Evolutionary conservation across 2,329 filamentous ascomycete genomes (phyloP).

Genomic region (Thelonectria rubi): DNA sequence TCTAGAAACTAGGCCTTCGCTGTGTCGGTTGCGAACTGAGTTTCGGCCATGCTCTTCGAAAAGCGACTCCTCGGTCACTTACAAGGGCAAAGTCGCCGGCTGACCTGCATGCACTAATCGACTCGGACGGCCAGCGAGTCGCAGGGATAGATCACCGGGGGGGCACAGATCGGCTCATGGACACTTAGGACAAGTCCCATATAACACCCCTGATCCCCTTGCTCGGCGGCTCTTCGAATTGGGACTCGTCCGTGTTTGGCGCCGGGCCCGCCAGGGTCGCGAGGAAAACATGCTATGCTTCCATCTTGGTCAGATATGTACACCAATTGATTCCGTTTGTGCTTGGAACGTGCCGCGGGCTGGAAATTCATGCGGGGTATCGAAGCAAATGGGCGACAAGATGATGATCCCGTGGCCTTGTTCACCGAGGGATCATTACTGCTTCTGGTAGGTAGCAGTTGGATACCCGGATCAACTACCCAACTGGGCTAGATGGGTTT

Average conservation of each 20-base stretch:
- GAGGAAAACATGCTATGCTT: slow-evolving; percentile 6
- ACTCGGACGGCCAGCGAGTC: neutral
- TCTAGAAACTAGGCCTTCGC: neutral
- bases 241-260: neutral
- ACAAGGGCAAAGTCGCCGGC: neutral
- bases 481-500: slow-evolving; percentile 12
- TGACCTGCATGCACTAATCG: slow-evolving; percentile 2
- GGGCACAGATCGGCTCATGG: neutral
- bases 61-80: neutral
- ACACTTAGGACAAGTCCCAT: neutral
- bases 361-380: slow-evolving; percentile 12
- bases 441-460: slow-evolving; percentile 22
- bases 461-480: slow-evolving; percentile 11
- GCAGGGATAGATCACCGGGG: neutral
- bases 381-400: neutral
- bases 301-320: slow-evolving; percentile 5
- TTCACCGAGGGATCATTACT: slow-evolving; percentile 19
- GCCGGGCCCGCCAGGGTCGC: neutral
- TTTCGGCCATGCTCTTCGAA: neutral
- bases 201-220: neutral
- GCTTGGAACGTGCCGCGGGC: slow-evolving; percentile 5
- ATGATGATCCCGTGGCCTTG: slow-evolving; percentile 17
- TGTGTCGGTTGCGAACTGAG: neutral
- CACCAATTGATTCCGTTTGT: slow-evolving; percentile 12
- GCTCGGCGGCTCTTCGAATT: neutral